phyloP scores from a whole-genome alignment of 2,329 filamentous ascomycete species.

The Aspergillus aculeatinus region DNA sequence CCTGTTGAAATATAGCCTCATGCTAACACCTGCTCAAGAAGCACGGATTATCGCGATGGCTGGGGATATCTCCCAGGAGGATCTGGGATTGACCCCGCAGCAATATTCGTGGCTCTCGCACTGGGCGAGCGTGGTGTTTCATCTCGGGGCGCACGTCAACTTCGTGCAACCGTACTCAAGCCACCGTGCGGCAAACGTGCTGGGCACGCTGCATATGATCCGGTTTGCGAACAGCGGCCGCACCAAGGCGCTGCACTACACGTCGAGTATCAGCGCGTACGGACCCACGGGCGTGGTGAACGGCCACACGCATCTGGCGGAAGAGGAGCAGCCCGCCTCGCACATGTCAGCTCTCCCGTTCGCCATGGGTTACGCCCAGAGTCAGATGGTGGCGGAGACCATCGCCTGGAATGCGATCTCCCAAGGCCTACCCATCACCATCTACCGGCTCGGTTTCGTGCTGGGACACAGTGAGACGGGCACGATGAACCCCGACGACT shows the following conservation, averaged over 20 bases:
- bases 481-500: conserved; percentile 70
- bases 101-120: neutral
- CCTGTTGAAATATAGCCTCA: conserved; percentile 10
- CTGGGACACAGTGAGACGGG: neutral
- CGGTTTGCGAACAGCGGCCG: conserved; percentile 13
- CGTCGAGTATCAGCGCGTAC: conserved; percentile 25
- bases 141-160: conserved; percentile 9
- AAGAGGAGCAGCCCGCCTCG: conserved; percentile 17
- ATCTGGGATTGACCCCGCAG: conserved; percentile 48
- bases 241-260: conserved; percentile 25
- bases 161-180: conserved; percentile 9
- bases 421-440: neutral
- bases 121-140: conserved; percentile 12
- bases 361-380: conserved; percentile 3
- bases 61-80: conserved; percentile 67
- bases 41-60: conserved; percentile 13
- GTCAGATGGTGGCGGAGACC: conserved; percentile 2
- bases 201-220: conserved; percentile 5
- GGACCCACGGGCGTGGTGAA: conserved; percentile 25
- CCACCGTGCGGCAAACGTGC: conserved; percentile 7
- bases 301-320: conserved; percentile 16
- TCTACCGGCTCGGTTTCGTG: conserved; percentile 2
- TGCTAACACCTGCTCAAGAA: conserved; percentile 7
- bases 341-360: neutral
- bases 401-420: conserved; percentile 8